Conservation (phyloP, 2,329 filamentous ascomycete species). For the Dactylellina parvicollis region DNA sequence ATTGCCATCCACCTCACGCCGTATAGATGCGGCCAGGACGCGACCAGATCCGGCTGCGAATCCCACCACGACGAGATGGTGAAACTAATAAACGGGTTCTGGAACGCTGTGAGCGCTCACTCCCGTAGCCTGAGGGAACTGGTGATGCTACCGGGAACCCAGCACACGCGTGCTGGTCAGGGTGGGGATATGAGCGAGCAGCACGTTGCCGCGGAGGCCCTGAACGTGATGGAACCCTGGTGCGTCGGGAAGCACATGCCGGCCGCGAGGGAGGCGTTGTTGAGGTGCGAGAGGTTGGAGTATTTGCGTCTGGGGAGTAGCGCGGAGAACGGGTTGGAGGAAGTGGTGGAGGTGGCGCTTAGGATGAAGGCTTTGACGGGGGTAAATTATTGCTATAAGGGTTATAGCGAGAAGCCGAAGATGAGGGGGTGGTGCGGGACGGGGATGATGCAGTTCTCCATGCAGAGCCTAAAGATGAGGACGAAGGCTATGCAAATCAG, state of each 20-base stretch:
- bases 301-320: constrained; percentile 22
- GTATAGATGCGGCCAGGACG: neutral
- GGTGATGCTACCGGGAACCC: constrained; percentile 15
- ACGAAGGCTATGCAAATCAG: neutral
- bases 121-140: too few relatives aligned
- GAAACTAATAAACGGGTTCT: constrained; percentile 13
- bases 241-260: constrained; percentile 17
- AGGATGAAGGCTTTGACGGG: neutral
- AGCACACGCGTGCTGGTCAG: constrained; percentile 1
- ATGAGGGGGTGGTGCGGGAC: constrained; percentile 37
- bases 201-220: neutral
- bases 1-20: neutral
- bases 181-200: neutral
- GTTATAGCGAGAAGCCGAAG: constrained; percentile 3
- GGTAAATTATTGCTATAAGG: constrained; percentile 22
- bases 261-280: constrained; percentile 3
- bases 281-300: constrained; percentile 15
- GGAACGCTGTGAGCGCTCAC: too few relatives aligned
- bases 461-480: neutral
- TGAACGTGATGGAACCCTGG: constrained; percentile 29
- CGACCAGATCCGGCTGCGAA: constrained; percentile 1
- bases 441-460: constrained; percentile 7
- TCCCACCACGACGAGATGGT: neutral
- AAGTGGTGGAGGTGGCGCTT: constrained; percentile 15
- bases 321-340: constrained; percentile 7